Conservation (phyloP, 345 rosid species). For the Aurinia saxatilis region DNA sequence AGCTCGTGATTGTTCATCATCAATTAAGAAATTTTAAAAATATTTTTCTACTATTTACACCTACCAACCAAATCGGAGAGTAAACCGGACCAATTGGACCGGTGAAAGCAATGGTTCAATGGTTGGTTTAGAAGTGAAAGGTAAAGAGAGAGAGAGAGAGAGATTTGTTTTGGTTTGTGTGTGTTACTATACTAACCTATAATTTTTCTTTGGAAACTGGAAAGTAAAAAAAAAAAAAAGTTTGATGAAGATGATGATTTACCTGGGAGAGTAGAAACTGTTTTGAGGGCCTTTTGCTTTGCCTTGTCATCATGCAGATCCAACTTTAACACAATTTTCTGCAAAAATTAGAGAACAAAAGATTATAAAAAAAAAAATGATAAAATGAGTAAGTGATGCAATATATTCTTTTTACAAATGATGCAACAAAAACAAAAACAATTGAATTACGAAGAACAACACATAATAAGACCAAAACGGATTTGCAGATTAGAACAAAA, state of each 20-base stretch:
- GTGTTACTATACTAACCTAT: not conserved
- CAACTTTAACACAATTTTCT: conserved; percentile 75
- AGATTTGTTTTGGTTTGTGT: not conserved
- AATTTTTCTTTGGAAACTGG: not conserved
- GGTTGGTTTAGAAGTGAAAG: not conserved
- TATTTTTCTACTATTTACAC: not conserved
- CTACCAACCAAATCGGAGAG: conserved; percentile 12
- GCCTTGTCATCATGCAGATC: conserved; percentile 70
- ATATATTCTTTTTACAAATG: not conserved
- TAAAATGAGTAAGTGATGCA: not conserved
- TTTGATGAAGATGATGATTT: not conserved
- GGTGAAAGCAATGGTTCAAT: not conserved
- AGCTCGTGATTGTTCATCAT: conserved; percentile 27
- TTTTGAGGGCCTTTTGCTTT: conserved; percentile 83
- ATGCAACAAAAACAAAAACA: not conserved
- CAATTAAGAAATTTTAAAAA: not conserved
- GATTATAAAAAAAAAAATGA: not conserved
- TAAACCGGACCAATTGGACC: conserved; percentile 8
- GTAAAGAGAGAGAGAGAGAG: not conserved
- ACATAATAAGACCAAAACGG: not conserved
- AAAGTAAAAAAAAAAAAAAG: not conserved
- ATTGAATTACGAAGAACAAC: not conserved
- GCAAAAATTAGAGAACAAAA: conserved; percentile 33
- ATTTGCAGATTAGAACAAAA: not conserved
- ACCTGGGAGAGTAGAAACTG: conserved; percentile 85